Evolutionary conservation across 805 yeast species (phyloP), one percentile per base, ranked within the genome.

Genomic region (Yamadazyma phyllophila): DNA sequence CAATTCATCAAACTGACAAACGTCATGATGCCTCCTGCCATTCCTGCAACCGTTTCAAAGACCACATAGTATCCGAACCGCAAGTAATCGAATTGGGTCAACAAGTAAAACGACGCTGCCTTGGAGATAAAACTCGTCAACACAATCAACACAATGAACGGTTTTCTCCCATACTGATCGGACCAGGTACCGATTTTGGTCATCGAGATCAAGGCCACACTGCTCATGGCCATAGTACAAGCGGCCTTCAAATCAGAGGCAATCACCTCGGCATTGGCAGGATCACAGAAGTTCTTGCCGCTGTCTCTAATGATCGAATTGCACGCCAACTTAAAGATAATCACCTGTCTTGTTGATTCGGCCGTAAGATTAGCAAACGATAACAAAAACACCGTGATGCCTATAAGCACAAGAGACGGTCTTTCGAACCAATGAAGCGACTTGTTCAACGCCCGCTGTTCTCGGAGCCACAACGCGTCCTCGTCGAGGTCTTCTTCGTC

Each of bases 11-110:
- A 65, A 8, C 84, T 78, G 41, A 85, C 56, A 29, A 83, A 55
- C 5, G 82, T 73, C 48, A 80, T 62, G 7, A 76, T 41, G 0
- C 89, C 85, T 17, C 96, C 96, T n/a, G 83, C 77, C 3, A 76
- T 43, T 20, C 81, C 72, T 26, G 72, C 74, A 1, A 83, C 30
- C 1, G 76, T 47, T 11, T 73, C 73, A 2, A 78, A 65, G 0
- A 73, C 29, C 1, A 85, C 61, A 49, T 81, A 69, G 26, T 58
- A 48, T 10, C 50, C 47, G 27, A 73, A 63, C 24, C 63, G 60
- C 46, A 76, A 71, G 29, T 51, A 47, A 11, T 53, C 48, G 20
- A 43, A 66, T 14, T 54, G 45, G 12, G 53, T 41, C 64, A 69
- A 60, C 16, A 67, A 49, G 7, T 47, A 51, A 47, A 54, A 65